Base-by-base conservation (phyloP, 805 yeast genomes). In the Saccharomycopsis guyanensis region DNA sequence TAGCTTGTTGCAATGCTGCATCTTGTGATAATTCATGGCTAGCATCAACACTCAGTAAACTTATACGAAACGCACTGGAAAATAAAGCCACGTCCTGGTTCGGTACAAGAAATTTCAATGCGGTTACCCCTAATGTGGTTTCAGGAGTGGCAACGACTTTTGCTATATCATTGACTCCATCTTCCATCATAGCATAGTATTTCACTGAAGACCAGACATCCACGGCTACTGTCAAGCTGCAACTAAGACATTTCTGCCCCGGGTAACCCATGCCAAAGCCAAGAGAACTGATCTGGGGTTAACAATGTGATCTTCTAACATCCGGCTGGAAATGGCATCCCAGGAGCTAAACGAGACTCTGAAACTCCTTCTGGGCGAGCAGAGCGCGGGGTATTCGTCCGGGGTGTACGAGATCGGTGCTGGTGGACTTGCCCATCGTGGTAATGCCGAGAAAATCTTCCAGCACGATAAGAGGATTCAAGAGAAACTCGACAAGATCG, bases 41-140 rank as follows among this genome's bases (percentile, higher is more conserved):
- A 4, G 41, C 33, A 16, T 16, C 15, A 12, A 40, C 27, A 35
- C 23, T 13, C 4, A 27, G 16, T 2, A 29, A 8, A 4, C 37
- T 3, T 8, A 44, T 5, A 40, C 40, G 23, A 38, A 31, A 32
- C 12, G 46, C 35, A 33, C 39, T 19, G 25, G 47, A n/a, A 10
- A 38, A 6, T 23, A 43, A 23, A 15, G 44, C 13, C 7, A 38
- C 53, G 37, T 60, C 63, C 43, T 69, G 72, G 2, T 59, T 62
- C 2, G 75, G 75, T 2, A 68, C 55, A 13, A 70, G 51, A 39
- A 59, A 67, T 16, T 62, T 57, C 41, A 70, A 43, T 0, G 74
- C 73, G 20, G 64, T 60, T 12, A 55, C 57, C 3, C 60, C 64
- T 12, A 62, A 50, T 18, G 63, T 62, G 46, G 59, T 61, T 18